phyloP scores from a whole-genome alignment of 495 filamentous ascomycete genomes.

The Penicillium atrosanguineum region DNA sequence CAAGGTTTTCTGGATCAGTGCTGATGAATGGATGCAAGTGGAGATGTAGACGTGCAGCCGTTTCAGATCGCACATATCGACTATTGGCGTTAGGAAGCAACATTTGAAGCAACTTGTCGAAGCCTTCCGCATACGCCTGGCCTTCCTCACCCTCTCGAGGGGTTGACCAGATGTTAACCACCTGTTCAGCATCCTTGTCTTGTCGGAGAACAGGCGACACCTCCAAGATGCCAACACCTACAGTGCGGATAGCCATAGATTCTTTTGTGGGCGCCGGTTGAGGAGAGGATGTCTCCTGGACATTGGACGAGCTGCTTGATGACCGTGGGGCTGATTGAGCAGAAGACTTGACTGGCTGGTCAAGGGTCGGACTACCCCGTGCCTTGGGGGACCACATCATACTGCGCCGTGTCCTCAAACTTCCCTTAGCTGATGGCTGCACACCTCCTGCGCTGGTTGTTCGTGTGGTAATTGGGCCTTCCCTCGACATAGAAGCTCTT shows the following conservation, averaged over 20 bases:
- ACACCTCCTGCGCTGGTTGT: conserved; percentile 19
- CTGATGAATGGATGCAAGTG: conserved; percentile 72
- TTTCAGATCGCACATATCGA: conserved; percentile 66
- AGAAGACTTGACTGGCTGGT: conserved; percentile 18
- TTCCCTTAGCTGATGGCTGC: conserved; percentile 38
- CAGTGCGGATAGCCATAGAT: conserved; percentile 57
- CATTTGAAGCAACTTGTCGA: conserved; percentile 72
- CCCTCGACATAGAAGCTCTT: conserved; percentile 34
- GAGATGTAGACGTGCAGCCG: conserved; percentile 71
- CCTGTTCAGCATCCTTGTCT: conserved; percentile 70
- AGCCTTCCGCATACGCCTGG: conserved; percentile 56
- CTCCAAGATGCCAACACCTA: conserved; percentile 81
- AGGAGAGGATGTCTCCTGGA: conserved; percentile 40
- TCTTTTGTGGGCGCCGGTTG: conserved; percentile 36
- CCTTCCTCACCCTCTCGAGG: conserved; percentile 54
- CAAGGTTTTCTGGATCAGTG: conserved; percentile 72
- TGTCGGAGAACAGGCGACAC: conserved; percentile 75
- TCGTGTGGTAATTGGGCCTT: conserved; percentile 33
- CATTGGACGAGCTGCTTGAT: conserved; percentile 58
- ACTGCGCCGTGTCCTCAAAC: conserved; percentile 64
- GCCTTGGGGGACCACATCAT: conserved; percentile 70
- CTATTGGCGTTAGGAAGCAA: conserved; percentile 69
- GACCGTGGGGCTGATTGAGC: conserved; percentile 45
- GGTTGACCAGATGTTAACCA: conserved; percentile 77
- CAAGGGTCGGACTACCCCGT: conserved; percentile 28